Percentiles rank a stretch among this genome's conserved stretches.
Conservation (phyloP, 2,329 filamentous ascomycete genomes). For the Aschersonia sp. region DNA sequence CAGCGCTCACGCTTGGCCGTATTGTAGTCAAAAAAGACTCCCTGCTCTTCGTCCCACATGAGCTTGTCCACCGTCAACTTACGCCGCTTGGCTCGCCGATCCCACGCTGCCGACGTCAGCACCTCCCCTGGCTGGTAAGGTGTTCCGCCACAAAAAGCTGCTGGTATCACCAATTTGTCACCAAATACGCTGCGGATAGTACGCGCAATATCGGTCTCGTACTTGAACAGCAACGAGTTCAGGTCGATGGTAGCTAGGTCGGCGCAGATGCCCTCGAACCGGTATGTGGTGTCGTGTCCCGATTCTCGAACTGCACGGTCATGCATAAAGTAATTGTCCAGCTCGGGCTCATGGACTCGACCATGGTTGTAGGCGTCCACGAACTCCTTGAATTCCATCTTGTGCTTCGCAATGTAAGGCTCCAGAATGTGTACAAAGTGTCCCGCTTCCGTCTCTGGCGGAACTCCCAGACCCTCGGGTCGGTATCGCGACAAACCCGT, state of each 20-base stretch:
- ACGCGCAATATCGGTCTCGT: conserved; percentile 83
- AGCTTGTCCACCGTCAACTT: conserved; percentile 83
- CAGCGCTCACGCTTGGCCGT: conserved; percentile 68
- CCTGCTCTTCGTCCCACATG: conserved; percentile 80
- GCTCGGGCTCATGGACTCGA: conserved; percentile 64
- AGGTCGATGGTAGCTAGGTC: conserved; percentile 88
- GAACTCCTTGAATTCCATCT: conserved; percentile 71
- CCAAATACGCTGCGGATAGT: conserved; percentile 74
- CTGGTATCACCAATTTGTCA: conserved; percentile 69
- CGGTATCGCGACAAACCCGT: conserved; percentile 77
- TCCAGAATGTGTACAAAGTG: conserved; percentile 76
- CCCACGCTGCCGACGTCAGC: conserved; percentile 79
- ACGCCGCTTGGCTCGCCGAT: conserved; percentile 71
- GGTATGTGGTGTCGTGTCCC: conserved; percentile 91
- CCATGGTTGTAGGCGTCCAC: conserved; percentile 77
- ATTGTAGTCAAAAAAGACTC: conserved; percentile 98
- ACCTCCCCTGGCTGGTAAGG: conserved; percentile 49
- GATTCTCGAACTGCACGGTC: conserved; percentile 93
- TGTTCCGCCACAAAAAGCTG: conserved; percentile 62
- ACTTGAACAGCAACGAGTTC: conserved; percentile 92
- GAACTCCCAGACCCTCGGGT: conserved; percentile 71
- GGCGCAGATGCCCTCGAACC: conserved; percentile 75
- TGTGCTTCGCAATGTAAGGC: conserved; percentile 73
- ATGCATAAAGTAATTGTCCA: conserved; percentile 92
- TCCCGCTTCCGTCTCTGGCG: conserved; percentile 77